A percentile compares a stretch with the other conserved stretches of the same genome.
Evolutionary conservation across 2,329 filamentous ascomycete genomes (phyloP).

Genomic region (Colletotrichum nymphaeae): DNA sequence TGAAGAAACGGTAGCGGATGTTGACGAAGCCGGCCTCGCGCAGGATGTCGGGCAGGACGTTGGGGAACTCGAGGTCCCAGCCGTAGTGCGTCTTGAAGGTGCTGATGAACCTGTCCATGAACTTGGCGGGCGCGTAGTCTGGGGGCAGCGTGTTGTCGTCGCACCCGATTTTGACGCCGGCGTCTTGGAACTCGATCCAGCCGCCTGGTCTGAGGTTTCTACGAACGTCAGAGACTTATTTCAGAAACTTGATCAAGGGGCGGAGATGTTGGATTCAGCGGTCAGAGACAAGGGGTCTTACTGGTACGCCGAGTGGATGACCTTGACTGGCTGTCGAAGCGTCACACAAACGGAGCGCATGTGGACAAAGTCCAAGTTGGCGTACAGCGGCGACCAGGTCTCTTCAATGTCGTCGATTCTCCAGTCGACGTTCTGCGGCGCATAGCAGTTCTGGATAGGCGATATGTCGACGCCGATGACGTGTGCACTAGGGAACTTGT

Average conservation of each 20-base stretch:
- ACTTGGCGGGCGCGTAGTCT: slow-evolving; percentile 33
- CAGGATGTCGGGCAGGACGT: slow-evolving; percentile 43
- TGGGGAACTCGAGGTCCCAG: slow-evolving; percentile 48
- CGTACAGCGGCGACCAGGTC: slow-evolving; percentile 47
- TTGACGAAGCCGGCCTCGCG: slow-evolving; percentile 49
- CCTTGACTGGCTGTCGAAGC: slow-evolving; percentile 60
- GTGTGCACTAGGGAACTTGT: slow-evolving; percentile 56
- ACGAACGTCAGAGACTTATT: not conserved
- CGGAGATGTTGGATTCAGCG: not conserved
- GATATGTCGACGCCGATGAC: slow-evolving; percentile 59
- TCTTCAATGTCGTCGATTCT: slow-evolving; percentile 58
- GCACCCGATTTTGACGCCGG: slow-evolving; percentile 45
- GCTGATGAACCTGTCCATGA: slow-evolving; percentile 47
- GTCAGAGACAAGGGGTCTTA: slow-evolving; percentile 36
- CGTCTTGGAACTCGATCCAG: slow-evolving; percentile 53
- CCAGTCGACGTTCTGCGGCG: slow-evolving; percentile 69
- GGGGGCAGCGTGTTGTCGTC: slow-evolving; percentile 43
- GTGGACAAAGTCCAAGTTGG: slow-evolving; percentile 64
- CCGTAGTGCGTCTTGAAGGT: slow-evolving; percentile 47
- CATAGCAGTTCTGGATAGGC: slow-evolving; percentile 56
- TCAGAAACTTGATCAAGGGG: slow-evolving; percentile 11
- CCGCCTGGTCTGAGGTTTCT: slow-evolving; percentile 52
- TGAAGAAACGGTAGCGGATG: slow-evolving; percentile 42
- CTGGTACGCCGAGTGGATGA: slow-evolving; percentile 61
- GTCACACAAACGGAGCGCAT: slow-evolving; percentile 61